These are phyloP conservation scores for Rhizophagus clarus DNA, from an alignment of 192 early-diverging fungal genomes.

Conservation along the genomic window DNA sequence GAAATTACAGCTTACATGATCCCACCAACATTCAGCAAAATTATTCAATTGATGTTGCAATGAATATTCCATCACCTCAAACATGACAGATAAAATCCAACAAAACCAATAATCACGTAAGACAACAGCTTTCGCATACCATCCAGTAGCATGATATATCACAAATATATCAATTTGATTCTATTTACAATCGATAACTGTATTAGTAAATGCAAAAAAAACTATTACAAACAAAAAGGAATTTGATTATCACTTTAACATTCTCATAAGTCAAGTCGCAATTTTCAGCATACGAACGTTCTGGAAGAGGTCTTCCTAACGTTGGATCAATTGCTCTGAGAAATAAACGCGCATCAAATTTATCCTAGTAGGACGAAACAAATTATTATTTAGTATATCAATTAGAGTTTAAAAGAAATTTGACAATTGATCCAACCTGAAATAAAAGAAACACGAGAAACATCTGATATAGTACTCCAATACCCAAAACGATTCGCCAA, in stretches of 20 bases:
- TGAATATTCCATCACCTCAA: conserved; percentile 96
- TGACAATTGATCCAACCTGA: conserved; percentile 56
- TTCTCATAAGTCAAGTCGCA: conserved; percentile 81
- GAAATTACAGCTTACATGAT: conserved; percentile 68
- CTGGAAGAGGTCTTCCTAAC: conserved; percentile 82
- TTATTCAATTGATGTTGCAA: conserved; percentile 94
- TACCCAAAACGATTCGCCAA: conserved; percentile 85
- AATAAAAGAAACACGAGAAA: conserved; percentile 89
- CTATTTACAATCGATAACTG: conserved; percentile 36
- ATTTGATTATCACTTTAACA: conserved; percentile 56
- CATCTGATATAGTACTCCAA: conserved; percentile 88
- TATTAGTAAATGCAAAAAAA: too few relatives aligned
- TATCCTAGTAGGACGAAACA: conserved; percentile 61
- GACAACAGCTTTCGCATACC: conserved; percentile 93
- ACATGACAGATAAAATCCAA: conserved; percentile 94
- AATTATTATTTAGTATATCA: background rate
- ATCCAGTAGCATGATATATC: conserved; percentile 88
- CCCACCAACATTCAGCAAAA: conserved; percentile 99
- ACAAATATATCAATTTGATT: conserved; percentile 93
- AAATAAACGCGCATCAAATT: conserved; percentile 78
- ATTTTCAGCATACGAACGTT: conserved; percentile 88
- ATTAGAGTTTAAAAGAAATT: background rate
- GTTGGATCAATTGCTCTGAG: conserved; percentile 79
- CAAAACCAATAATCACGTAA: conserved; percentile 94
- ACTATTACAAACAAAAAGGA: too few relatives aligned